These are phyloP conservation scores for Aspergillus phoenicis DNA, from an alignment of 2,329 filamentous ascomycete species.

Conservation along the genomic window DNA sequence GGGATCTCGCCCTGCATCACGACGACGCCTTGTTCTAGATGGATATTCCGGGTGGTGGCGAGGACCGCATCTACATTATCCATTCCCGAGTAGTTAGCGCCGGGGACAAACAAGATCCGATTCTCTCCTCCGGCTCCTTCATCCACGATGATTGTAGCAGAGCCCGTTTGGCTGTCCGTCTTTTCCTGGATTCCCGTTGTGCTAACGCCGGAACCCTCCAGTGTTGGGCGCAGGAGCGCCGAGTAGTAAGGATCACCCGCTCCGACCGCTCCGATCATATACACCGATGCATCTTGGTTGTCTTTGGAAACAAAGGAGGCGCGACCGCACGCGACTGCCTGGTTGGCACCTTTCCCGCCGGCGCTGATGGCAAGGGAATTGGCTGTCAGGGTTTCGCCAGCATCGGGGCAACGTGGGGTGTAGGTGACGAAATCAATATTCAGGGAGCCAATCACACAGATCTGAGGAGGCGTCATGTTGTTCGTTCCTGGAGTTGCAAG, in stretches of 20 bases:
- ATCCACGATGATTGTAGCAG: constrained; percentile 77
- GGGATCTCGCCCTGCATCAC: constrained; percentile 81
- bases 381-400: constrained; percentile 85
- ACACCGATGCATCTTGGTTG: constrained; percentile 50
- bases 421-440: constrained; percentile 93
- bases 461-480: constrained; percentile 49
- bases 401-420: constrained; percentile 77
- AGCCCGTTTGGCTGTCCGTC: constrained; percentile 61
- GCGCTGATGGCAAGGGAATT: constrained; percentile 76
- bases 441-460: constrained; percentile 87
- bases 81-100: constrained; percentile 63
- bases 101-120: constrained; percentile 72
- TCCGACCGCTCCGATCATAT: constrained; percentile 76
- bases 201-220: constrained; percentile 65
- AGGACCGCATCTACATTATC: constrained; percentile 44
- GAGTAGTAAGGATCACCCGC: constrained; percentile 63
- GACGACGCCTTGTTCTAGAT: constrained; percentile 49
- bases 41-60: constrained; percentile 25
- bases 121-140: constrained; percentile 70
- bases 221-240: constrained; percentile 58
- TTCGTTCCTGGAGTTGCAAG: background rate
- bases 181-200: constrained; percentile 55
- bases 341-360: constrained; percentile 94
- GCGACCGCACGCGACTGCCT: constrained; percentile 85
- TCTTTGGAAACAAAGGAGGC: constrained; percentile 19